Evolutionary conservation across 2,329 filamentous ascomycete species (phyloP).

Genomic region (Paecilomyces sp.): DNA sequence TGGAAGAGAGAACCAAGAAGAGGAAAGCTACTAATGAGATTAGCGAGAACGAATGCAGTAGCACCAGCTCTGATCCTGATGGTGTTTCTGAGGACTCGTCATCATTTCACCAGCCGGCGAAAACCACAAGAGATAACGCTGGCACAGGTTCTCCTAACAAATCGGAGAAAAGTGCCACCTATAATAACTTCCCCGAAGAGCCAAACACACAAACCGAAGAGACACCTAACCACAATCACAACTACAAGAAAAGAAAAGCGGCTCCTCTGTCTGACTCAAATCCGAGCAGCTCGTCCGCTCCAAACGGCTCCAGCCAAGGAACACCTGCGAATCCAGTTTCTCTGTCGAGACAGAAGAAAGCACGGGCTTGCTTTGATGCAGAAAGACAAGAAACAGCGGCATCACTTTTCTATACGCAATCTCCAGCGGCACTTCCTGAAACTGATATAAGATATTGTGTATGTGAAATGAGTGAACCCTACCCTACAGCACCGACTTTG

Average conservation of each 20-base stretch:
- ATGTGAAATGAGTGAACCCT: background rate
- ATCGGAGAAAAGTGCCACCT: background rate
- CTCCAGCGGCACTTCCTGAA: background rate
- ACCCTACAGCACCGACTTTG: background rate
- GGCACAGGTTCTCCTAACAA: background rate
- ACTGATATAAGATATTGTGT: background rate
- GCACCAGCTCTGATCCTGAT: background rate
- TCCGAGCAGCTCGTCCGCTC: background rate
- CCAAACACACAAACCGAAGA: background rate
- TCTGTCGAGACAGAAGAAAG: background rate
- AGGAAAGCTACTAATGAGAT: slow-evolving; percentile 2
- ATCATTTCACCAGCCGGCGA: background rate
- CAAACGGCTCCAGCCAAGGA: background rate
- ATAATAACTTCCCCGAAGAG: background rate
- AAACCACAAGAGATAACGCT: background rate
- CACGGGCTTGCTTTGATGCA: background rate
- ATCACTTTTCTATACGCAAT: background rate
- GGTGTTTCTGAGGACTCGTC: background rate
- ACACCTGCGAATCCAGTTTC: background rate
- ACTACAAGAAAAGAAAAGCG: background rate
- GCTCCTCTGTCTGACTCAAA: background rate
- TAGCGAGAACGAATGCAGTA: slow-evolving; percentile 6
- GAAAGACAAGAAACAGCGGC: background rate
- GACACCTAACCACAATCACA: background rate
- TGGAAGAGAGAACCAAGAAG: slow-evolving; percentile 3